A percentile compares a stretch with the other conserved stretches of the same genome.
These are phyloP conservation scores for Kappamyces sp. DNA, from an alignment of 192 early-diverging fungal genomes.

Conservation along the genomic window DNA sequence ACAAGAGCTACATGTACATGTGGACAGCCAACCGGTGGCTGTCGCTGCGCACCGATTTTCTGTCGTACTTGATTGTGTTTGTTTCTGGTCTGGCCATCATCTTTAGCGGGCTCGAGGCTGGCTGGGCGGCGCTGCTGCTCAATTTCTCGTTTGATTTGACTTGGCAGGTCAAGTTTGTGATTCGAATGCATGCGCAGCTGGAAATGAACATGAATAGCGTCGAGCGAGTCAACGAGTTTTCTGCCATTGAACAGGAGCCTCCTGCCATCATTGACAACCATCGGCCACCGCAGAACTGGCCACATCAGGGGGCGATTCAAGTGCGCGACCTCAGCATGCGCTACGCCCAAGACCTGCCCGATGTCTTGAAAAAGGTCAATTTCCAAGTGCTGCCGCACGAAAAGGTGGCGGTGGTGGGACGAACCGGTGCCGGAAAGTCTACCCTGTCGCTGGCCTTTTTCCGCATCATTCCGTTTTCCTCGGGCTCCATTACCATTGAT, in stretches of 20 bases:
- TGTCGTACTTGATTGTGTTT: conserved; percentile 70
- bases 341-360: conserved; percentile 69
- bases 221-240: conserved; percentile 82
- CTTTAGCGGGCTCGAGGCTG: conserved; percentile 59
- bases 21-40: conserved; percentile 72
- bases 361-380: conserved; percentile 30
- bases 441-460: conserved; percentile 65
- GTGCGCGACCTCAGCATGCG: conserved; percentile 64
- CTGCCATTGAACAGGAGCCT: conserved; percentile 74
- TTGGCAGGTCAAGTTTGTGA: conserved; percentile 30
- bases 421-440: conserved; percentile 41
- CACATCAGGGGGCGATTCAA: conserved; percentile 58
- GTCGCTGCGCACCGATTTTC: conserved; percentile 59
- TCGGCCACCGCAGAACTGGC: conserved; percentile 38
- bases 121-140: conserved; percentile 73
- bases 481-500: conserved; percentile 66
- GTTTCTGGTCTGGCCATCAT: conserved; percentile 69
- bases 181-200: neutral
- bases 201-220: conserved; percentile 66
- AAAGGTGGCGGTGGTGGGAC: conserved; percentile 27
- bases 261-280: conserved; percentile 49
- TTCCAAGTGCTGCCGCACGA: conserved; percentile 18
- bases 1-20: conserved; percentile 79
- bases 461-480: conserved; percentile 57
- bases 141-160: conserved; percentile 68